Evolutionary conservation across 768 basidiomycete species (phyloP), one percentile per base, ranked within the genome.

Genomic region (Hericium alpestre): DNA sequence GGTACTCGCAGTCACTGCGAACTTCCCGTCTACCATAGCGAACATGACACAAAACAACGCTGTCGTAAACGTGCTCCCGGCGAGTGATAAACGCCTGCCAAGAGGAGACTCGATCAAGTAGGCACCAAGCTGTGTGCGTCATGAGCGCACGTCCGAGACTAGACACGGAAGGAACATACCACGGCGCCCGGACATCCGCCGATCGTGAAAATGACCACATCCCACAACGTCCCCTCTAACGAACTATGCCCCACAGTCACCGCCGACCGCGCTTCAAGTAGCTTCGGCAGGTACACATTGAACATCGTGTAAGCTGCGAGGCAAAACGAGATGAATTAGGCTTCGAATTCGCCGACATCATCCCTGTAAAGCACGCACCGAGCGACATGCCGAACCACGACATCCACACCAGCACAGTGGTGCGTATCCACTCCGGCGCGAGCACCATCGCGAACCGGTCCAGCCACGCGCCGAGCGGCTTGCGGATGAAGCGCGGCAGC

Each of bases 241-340:
- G 78, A 74, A 64, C 80, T 79, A 1, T 74, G 66, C 12, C 65
- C 57, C 5, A 60, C 58, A n/a, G 55, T 58, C 2, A 65, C 61
- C 5, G 2, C 59, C 59, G 53, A 58, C 56, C 80, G 73, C 25
- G 79, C 78, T 71, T 95, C 93, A 39, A 95, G 71, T 11, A 93
- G 73, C 65, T 90, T 94, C 0, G 93, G 93, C 18, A 93, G 77
- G 66, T 82, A 95, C 25, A 93, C 90, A 65, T 94, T 95, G 70
- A 95, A 94, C 84, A 95, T 92, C 2, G 90, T 93, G 64, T 84
- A 92, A 0, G 82, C 87, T 89, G 37, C 32, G 8, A 1, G 22
- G 47, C 40, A 32, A 32, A 32, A 54, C 49, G 50, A 56, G 15
- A 58, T 22, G n/a, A 46, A 43, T 20, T 48, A 37, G 22, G 60